phyloP scores from a whole-genome alignment of 1,139 yeast species.

The Candida sp. region DNA sequence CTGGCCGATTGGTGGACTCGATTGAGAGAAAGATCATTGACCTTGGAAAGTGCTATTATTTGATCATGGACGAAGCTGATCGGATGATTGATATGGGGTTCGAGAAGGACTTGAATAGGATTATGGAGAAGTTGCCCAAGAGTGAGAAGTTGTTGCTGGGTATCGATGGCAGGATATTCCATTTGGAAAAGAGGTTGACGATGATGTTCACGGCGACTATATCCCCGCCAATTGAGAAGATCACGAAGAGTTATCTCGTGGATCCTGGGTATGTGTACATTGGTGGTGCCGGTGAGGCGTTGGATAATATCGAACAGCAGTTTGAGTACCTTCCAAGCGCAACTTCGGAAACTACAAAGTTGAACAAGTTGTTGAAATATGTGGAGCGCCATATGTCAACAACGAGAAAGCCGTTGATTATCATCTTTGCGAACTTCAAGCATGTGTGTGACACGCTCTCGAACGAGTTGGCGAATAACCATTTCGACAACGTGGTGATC shows the following conservation, averaged over 20 bases:
- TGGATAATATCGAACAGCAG: conserved; percentile 68
- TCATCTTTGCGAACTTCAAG: conserved; percentile 82
- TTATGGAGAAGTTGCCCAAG: conserved; percentile 54
- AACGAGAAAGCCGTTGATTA: conserved; percentile 50
- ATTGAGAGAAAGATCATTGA: conserved; percentile 68
- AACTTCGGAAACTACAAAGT: conserved; percentile 18
- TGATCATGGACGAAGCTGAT: conserved; percentile 93
- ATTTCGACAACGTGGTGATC: conserved; percentile 56
- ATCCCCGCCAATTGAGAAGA: conserved; percentile 70
- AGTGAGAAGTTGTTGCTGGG: conserved; percentile 21
- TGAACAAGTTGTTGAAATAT: conserved; percentile 26
- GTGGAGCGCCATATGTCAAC: conserved; percentile 20
- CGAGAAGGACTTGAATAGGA: conserved; percentile 72
- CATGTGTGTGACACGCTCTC: conserved; percentile 72
- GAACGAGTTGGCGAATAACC: conserved; percentile 44
- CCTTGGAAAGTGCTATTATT: conserved; percentile 63
- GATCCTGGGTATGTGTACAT: conserved; percentile 71
- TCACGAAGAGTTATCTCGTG: conserved; percentile 64
- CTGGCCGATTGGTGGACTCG: conserved; percentile 87
- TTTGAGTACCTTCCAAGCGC: conserved; percentile 53
- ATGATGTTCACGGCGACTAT: conserved; percentile 97
- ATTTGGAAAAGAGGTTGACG: conserved; percentile 43
- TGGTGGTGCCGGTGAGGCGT: conserved; percentile 73
- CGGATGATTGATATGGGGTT: conserved; percentile 96
- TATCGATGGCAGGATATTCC: conserved; percentile 30